A percentile compares a stretch with the other conserved stretches of the same genome.
These are phyloP conservation scores for Balakata baccata DNA, from an alignment of 345 rosid species.

Conservation along the genomic window DNA sequence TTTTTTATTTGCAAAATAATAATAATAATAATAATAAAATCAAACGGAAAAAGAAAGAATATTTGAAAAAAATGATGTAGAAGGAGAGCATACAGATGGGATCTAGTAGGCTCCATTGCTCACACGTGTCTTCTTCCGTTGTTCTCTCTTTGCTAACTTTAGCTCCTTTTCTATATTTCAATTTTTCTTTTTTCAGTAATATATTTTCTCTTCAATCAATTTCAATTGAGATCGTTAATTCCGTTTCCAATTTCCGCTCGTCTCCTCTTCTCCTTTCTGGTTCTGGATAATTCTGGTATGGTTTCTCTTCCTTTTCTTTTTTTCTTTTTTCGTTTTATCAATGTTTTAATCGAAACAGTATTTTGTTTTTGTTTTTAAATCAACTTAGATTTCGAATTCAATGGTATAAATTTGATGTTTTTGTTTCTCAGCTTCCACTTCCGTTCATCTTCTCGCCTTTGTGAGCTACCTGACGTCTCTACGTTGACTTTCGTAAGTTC, in stretches of 20 bases:
- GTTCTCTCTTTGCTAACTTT: constrained; percentile 15
- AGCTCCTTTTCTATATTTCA: constrained; percentile 10
- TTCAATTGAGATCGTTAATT: constrained; percentile 10
- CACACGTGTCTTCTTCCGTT: constrained; percentile 25
- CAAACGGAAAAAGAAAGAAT: neutral
- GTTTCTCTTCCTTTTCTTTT: neutral
- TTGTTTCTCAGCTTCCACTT: neutral
- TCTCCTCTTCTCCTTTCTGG: neutral
- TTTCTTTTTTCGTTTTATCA: neutral
- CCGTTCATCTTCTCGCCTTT: neutral
- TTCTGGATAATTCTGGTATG: constrained; percentile 21
- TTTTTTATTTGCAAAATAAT: neutral
- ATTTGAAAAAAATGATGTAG: constrained; percentile 1
- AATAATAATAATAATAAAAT: neutral
- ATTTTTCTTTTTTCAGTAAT: constrained; percentile 1
- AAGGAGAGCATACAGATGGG: constrained; percentile 19
- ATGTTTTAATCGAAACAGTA: neutral
- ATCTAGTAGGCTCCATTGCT: constrained; percentile 21
- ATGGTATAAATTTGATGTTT: too few relatives aligned
- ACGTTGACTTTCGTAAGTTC: constrained; percentile 3
- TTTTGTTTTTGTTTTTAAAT: neutral
- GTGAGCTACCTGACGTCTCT: neutral
- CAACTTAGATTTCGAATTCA: neutral
- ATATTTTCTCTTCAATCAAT: neutral
- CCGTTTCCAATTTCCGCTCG: neutral